Evolutionary conservation across 352 stramenopile genomes (phyloP), one percentile per base, ranked within the genome.

Genomic region (Thalassiosira delicatula): DNA sequence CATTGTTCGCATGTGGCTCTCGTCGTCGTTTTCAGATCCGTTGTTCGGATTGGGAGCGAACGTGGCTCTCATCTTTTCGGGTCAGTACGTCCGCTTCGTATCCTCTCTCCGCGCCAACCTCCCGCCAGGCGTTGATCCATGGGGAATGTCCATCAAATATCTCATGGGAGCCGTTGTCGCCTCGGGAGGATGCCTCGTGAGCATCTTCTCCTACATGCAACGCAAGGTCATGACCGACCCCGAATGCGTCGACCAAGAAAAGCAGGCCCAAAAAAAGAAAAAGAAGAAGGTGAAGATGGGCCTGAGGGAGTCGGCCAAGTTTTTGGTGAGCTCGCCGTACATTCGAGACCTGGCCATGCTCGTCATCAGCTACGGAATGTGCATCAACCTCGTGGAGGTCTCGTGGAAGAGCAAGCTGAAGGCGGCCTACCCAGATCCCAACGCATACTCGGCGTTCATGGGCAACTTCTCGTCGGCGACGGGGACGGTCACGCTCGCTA

Each of bases 301-400:
- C 33, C 87, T 96, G 70, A 84, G 81, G 30, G 91, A 95, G 33
- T 94, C 87, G 25, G 84, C 88, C 9, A 94, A 95, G 73, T 96
- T 95, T 74, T 87, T 96, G 11, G 88, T 94, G 65, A 91, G 78
- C 66, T 94, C 84, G 33, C 74, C 81, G 9, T 96, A 96, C 88
- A 96, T 96, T 88, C 82, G 92, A 8, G 87, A 96, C 76, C 75
- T 96, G 19, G 93, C 93, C 1, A 91, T 87, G 25, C 78, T 96
- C 11, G 94, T 96, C 3, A 95, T 96, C 54, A 91, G 86, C 42
- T 97, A 97, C 76, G 94, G 94, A 69, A 95, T 97, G 92, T 94
- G 90, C 46, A 97, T 97, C 83, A 97, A 96, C 85, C 94, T 97
- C 79, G 93, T 97, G 1, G 94, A 97, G 84, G 92, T 95, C 11